A percentile compares a stretch with the other conserved stretches of the same genome.
phyloP scores from a whole-genome alignment of 1,139 yeast species.

The Lipomyces yarrowii region DNA sequence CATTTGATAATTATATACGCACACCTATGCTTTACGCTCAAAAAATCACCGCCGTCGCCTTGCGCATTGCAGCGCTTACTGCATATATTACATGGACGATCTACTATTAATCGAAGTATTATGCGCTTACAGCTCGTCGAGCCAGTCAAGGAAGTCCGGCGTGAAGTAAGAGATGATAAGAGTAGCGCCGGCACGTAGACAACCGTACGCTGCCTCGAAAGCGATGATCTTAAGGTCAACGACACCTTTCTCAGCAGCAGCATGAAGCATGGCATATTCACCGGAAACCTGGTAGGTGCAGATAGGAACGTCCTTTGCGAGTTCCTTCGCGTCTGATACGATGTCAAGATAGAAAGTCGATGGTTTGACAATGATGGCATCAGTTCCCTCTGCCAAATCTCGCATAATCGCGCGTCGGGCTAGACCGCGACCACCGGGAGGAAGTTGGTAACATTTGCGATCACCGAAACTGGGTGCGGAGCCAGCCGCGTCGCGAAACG shows the following conservation, averaged over 20 bases:
- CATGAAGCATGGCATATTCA: slow-evolving; percentile 96
- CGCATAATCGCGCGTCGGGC: slow-evolving; percentile 89
- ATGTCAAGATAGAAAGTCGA: slow-evolving; percentile 93
- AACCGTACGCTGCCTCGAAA: slow-evolving; percentile 88
- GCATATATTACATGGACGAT: neutral
- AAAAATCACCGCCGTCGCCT: neutral
- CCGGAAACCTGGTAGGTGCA: slow-evolving; percentile 98
- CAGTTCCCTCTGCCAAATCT: slow-evolving; percentile 92
- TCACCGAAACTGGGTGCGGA: slow-evolving; percentile 89
- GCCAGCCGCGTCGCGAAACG: slow-evolving; percentile 97
- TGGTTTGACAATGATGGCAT: slow-evolving; percentile 95
- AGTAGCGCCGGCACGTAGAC: slow-evolving; percentile 94
- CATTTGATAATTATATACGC: neutral
- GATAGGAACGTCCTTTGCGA: slow-evolving; percentile 82
- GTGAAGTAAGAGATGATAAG: slow-evolving; percentile 89
- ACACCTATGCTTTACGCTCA: neutral
- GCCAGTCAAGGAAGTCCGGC: slow-evolving; percentile 95
- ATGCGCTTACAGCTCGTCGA: slow-evolving; percentile 45
- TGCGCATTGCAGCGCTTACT: neutral
- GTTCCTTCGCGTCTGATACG: slow-evolving; percentile 80
- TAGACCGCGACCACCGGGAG: slow-evolving; percentile 88
- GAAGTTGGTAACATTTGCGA: slow-evolving; percentile 89
- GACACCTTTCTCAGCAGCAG: slow-evolving; percentile 95
- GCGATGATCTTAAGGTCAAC: slow-evolving; percentile 89
- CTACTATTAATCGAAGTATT: neutral